phyloP scores from a whole-genome alignment of 1,139 yeast genomes.

The Suhomyces coccinellae region DNA sequence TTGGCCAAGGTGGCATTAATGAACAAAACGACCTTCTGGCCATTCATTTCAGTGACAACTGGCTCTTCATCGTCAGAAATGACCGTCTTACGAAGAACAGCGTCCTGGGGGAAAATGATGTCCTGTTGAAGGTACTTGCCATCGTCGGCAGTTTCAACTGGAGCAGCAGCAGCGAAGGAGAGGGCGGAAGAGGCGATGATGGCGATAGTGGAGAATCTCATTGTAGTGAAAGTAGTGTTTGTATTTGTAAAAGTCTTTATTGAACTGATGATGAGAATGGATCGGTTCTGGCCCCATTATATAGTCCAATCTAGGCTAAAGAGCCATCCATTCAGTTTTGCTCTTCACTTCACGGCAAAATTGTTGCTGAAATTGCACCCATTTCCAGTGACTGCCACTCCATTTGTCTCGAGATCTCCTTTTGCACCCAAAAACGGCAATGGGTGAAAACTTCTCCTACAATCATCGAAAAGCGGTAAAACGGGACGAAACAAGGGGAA shows the following conservation, averaged over 20 bases:
- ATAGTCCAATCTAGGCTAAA: neutral
- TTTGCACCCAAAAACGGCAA: conserved; percentile 12
- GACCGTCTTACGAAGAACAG: conserved; percentile 15
- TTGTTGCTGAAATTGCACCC: no score
- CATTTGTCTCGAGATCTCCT: conserved; percentile 2
- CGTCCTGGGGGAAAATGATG: conserved; percentile 19
- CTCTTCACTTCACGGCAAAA: no score
- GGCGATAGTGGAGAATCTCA: conserved; percentile 17
- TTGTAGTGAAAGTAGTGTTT: conserved; percentile 5
- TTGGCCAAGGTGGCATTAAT: conserved; percentile 22
- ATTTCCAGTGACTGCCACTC: neutral
- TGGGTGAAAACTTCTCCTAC: neutral
- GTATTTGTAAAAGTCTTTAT: conserved; percentile 1
- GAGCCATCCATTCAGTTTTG: no score
- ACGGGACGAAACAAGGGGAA: no score
- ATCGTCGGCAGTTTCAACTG: conserved; percentile 11
- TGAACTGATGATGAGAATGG: conserved; percentile 1
- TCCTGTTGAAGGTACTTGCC: conserved; percentile 8
- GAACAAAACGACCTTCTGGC: conserved; percentile 18
- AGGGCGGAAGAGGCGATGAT: conserved; percentile 14
- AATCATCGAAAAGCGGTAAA: no score
- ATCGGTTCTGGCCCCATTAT: neutral
- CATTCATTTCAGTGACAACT: conserved; percentile 17
- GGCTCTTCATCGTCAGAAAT: conserved; percentile 19
- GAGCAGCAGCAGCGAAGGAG: conserved; percentile 15